These are phyloP conservation scores for Phyllosticta capitalensis DNA, from an alignment of 2,329 filamentous ascomycete species.

Conservation along the genomic window DNA sequence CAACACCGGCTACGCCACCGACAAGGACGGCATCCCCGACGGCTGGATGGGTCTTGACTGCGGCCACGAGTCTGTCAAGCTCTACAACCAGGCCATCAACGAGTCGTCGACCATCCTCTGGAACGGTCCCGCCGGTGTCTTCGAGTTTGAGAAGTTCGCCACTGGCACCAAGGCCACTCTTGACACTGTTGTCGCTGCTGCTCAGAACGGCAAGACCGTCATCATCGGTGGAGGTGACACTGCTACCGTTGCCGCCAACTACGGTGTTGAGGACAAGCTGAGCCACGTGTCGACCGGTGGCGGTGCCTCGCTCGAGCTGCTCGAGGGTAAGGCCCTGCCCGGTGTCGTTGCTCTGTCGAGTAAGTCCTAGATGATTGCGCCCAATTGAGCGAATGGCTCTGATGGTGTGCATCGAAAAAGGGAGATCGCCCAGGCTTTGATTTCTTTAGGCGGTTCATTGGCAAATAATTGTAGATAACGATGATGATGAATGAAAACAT, in stretches of 20 bases:
- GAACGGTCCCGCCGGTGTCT: constrained; percentile 96
- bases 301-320: constrained; percentile 86
- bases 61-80: constrained; percentile 75
- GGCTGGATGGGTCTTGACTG: constrained; percentile 98
- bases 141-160: constrained; percentile 93
- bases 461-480: not conserved
- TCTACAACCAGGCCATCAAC: constrained; percentile 79
- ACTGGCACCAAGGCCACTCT: constrained; percentile 86
- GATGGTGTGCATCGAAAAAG: constrained; percentile 9
- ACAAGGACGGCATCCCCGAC: constrained; percentile 82
- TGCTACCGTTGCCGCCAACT: constrained; percentile 95
- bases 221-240: constrained; percentile 99
- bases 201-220: constrained; percentile 80
- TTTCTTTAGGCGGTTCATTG: not conserved
- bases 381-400: constrained; percentile 2
- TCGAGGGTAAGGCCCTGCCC: constrained; percentile 96
- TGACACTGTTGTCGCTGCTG: constrained; percentile 75
- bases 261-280: constrained; percentile 89
- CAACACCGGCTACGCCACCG: constrained; percentile 69
- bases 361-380: constrained; percentile 38
- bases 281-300: constrained; percentile 97
- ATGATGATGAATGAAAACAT: not conserved
- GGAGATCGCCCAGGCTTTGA: constrained; percentile 7
- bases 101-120: constrained; percentile 94
- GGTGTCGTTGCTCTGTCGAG: constrained; percentile 85